These are phyloP conservation scores for Scenedesmus sp. DNA, from an alignment of 163 green algal genomes.

Conservation along the genomic window DNA sequence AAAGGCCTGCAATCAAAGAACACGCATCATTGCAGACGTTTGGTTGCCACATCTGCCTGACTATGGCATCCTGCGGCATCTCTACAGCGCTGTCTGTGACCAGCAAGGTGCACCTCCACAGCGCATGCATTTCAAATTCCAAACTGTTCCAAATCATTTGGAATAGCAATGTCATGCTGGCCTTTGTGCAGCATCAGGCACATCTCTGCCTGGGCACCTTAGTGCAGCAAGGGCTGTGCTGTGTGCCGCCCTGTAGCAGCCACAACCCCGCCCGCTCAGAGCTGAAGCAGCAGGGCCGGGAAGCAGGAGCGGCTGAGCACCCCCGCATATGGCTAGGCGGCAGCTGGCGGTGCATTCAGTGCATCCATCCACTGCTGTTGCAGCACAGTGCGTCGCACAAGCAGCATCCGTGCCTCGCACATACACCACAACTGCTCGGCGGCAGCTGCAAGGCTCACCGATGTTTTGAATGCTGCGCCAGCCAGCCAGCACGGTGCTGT, in stretches of 20 bases:
- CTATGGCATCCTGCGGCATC: no score
- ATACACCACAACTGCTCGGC: no score
- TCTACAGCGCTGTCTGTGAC: no score
- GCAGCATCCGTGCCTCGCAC: no score
- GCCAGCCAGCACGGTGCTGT: not conserved
- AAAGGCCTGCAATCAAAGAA: no score
- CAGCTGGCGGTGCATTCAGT: not conserved
- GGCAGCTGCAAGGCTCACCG: not conserved
- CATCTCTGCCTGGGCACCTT: slow-evolving; percentile 30
- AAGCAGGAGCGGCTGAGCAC: not conserved
- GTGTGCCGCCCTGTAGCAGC: slow-evolving; percentile 7
- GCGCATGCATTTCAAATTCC: no score
- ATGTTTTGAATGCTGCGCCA: not conserved
- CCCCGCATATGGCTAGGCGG: not conserved
- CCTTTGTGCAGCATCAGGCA: slow-evolving; percentile 34
- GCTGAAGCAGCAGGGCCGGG: not conserved
- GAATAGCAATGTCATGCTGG: slow-evolving; percentile 22
- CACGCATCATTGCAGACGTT: no score
- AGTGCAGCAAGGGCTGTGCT: slow-evolving; percentile 40
- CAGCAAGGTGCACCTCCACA: no score
- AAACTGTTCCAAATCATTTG: not conserved
- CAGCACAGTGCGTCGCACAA: no score
- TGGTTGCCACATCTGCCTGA: no score
- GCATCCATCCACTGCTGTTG: no score
- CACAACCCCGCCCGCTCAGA: not conserved